Evolutionary conservation across 1,284 basidiomycete genomes (phyloP), one percentile per base, ranked within the genome.

Genomic region (Pterula multifida): DNA sequence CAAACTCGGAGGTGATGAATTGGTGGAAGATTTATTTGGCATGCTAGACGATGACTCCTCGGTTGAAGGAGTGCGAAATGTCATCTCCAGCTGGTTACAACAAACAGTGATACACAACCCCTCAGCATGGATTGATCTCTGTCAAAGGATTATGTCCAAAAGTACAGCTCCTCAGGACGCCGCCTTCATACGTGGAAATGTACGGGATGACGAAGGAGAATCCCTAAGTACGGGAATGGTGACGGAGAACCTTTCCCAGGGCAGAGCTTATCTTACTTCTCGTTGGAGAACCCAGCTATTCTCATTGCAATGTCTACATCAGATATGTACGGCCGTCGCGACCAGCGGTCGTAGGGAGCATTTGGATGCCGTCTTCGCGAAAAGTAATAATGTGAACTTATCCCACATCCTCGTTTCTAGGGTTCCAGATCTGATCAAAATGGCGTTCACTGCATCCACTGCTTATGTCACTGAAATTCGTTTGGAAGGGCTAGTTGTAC

Each of bases 261-360:
- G 39, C 64, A 65, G 2, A 17, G 13, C 9, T 6, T 68, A 71
- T 22, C 64, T 66, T 15, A 90, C 82, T 1, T 92, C 91, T 21
- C 78, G 94, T 39, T 99, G 96, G 96, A 75, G 95, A 54, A 99
- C 96, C 0, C 96, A 98, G 59, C 71, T 97, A 3, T 99, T 98
- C 63, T 90, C 96, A 1, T 66, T 99, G 49, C 80, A 88, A 57
- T 98, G 96, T 61, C 65, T 98, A 49, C 94, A 98, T 65, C 81
- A 83, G 50, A 92, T 98, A 15, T 90, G 96, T 57, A 70, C 72
- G 0, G 81, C 87, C 1, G 84, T 96, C 1, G 72, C 78, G 0
- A 71, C 70, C 21, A 85, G 83, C 24, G 86, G 89, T 12, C 70
- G 85, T 55, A 72, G 73, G 53, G 90, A 96, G 61, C 91, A 96